phyloP scores from a whole-genome alignment of 2,329 filamentous ascomycete genomes.

The Pseudocercospora musae region DNA sequence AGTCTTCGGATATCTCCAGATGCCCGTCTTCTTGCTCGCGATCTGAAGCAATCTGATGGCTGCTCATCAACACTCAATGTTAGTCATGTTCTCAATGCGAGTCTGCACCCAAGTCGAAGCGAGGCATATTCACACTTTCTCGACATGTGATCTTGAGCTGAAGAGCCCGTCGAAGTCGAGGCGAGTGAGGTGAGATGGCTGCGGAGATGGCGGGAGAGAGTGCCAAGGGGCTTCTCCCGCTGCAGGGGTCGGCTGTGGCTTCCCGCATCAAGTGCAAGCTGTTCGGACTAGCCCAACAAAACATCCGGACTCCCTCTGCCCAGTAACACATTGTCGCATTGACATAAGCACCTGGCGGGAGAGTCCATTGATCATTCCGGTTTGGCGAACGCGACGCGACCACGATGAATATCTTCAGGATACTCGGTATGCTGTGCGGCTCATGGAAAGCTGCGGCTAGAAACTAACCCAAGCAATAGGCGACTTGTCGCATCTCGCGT shows the following conservation, averaged over 20 bases:
- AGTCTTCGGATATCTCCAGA: too few species aligned
- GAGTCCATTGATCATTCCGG: background rate
- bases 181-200: background rate
- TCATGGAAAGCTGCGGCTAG: slow-evolving; percentile 2
- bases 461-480: slow-evolving; percentile 49
- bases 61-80: too few species aligned
- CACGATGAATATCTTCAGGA: slow-evolving; percentile 66
- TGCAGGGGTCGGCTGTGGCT: background rate
- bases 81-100: too few species aligned
- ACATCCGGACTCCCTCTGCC: background rate
- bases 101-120: too few species aligned
- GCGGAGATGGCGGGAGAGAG: background rate
- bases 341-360: background rate
- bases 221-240: background rate
- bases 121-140: too few species aligned
- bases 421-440: slow-evolving; percentile 52
- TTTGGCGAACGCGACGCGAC: background rate
- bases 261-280: background rate
- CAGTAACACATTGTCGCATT: background rate
- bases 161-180: too few species aligned
- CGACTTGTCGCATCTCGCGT: slow-evolving; percentile 92
- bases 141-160: too few species aligned
- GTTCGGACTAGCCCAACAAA: background rate
- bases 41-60: too few species aligned
- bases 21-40: too few species aligned